Percentiles rank a stretch among this genome's conserved stretches.
phyloP scores from a whole-genome alignment of 768 basidiomycete species.

The Hortiboletus flavorubellus region DNA sequence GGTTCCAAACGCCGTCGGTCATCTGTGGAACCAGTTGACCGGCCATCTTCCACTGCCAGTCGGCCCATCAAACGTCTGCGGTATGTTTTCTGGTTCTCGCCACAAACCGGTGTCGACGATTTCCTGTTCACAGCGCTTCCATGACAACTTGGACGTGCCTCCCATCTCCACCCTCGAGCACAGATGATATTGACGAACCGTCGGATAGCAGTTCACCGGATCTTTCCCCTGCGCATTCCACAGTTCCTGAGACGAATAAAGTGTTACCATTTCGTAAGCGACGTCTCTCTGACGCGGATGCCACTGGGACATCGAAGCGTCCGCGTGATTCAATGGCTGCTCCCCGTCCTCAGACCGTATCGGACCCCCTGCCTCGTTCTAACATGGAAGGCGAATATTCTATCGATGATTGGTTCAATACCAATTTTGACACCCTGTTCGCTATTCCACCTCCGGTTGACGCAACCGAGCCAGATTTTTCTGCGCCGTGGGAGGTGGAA shows the following conservation, averaged over 20 bases:
- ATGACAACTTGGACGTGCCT: neutral
- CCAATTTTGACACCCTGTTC: slow-evolving; percentile 24
- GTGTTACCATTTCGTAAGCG: slow-evolving; percentile 31
- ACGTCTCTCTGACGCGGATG: slow-evolving; percentile 34
- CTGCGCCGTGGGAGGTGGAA: slow-evolving; percentile 31
- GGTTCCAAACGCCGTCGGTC: slow-evolving; percentile 22
- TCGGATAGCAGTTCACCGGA: neutral
- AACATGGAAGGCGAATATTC: slow-evolving; percentile 17
- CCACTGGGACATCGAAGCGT: slow-evolving; percentile 24
- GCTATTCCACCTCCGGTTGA: slow-evolving; percentile 27
- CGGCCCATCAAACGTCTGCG: slow-evolving; percentile 23
- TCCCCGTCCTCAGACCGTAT: slow-evolving; percentile 28
- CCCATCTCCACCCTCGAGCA: slow-evolving; percentile 17
- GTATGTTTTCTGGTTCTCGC: slow-evolving; percentile 1
- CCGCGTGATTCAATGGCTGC: slow-evolving; percentile 13
- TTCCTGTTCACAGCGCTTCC: neutral
- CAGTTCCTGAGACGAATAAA: neutral
- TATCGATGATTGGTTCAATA: slow-evolving; percentile 37
- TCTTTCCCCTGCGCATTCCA: neutral
- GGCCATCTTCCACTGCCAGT: neutral
- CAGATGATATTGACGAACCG: neutral
- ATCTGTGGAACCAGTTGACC: neutral
- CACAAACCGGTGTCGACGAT: fast-evolving
- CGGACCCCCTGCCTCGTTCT: slow-evolving; percentile 29
- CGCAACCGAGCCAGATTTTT: slow-evolving; percentile 24